Evolutionary conservation across 1,139 yeast species (phyloP).

Genomic region (Zygosaccharomyces sapae): DNA sequence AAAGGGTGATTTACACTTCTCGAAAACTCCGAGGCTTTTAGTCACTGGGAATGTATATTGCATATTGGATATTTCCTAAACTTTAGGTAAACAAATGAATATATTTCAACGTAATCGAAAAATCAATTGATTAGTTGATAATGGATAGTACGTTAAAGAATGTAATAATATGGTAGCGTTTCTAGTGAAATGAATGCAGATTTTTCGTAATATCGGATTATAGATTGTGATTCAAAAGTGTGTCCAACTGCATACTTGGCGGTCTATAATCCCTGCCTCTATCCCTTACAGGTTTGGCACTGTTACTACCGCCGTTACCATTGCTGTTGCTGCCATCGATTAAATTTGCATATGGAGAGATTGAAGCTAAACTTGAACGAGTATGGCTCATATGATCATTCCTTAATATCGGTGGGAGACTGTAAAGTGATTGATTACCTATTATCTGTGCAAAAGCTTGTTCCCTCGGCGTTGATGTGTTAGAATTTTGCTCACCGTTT

Average conservation of each 20-base stretch:
- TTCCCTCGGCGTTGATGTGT: slow-evolving; percentile 9
- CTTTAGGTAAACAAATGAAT: slow-evolving; percentile 3
- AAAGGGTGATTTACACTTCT: neutral
- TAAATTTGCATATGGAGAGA: neutral
- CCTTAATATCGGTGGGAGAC: slow-evolving; percentile 5
- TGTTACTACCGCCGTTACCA: neutral
- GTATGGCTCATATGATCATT: slow-evolving; percentile 1
- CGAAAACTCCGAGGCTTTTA: neutral
- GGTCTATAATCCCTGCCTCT: slow-evolving; percentile 24
- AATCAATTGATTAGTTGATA: neutral
- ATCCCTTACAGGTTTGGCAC: neutral
- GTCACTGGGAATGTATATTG: neutral
- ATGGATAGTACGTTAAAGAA: neutral
- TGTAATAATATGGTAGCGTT: neutral
- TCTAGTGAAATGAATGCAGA: too few species aligned
- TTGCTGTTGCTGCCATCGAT: neutral
- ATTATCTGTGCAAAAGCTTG: slow-evolving; percentile 11
- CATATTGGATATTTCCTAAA: neutral
- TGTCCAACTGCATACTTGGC: slow-evolving; percentile 34
- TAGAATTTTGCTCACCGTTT: slow-evolving; percentile 8
- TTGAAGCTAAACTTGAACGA: slow-evolving; percentile 5
- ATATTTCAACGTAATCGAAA: neutral
- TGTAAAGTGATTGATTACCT: slow-evolving; percentile 6
- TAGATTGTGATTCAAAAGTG: slow-evolving; percentile 23
- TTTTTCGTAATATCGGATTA: too few species aligned